Base-by-base conservation (phyloP, 2,329 filamentous ascomycete genomes). In the Aspergillus cejpii region DNA sequence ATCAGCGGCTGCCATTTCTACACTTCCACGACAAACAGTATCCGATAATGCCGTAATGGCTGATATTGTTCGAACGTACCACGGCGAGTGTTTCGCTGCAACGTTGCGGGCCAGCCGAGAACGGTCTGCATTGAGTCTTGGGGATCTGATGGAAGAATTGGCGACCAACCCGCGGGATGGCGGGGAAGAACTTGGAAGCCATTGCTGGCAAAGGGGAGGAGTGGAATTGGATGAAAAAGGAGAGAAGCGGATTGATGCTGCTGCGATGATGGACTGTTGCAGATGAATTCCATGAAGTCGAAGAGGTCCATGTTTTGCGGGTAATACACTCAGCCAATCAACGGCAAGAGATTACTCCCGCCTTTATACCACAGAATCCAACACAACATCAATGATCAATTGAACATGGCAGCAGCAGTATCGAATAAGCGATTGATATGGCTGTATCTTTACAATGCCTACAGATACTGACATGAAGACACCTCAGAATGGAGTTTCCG, bases 161-260 rank as follows among this genome's bases (percentile, higher is more conserved):
- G 59, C 79, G 73, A 65, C 78, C 80, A 61, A 81, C 80, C 71
- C 87, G 79, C 70, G 87, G 74, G 62, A 86, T 70, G 65, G 84
- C 77, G 38, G 87, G 85, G 49, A 83, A 78, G 65, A 94, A 73
- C 75, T 84, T 91, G 68, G 85, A 90, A 67, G 88, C 85, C 89
- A 95, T 94, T 51, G 46, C 60, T 52, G 54, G 58, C 53, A 37
- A 39, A 39, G 45, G 45, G 45, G 40, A 37, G 43, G 46, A 45
- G 36, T 47, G 34, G 29, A 47, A 41, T 44, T 44, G 47, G 47
- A 49, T 37, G 23, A 40, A 47, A 47, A 47, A 47, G 51, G 24
- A 27, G 48, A 36, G 24, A 26, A 29, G 36, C 31, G 39, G 6
- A 38, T 28, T 38, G 31, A 20, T 10, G 31, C 31, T 34, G 31